Evolutionary conservation across 1,284 basidiomycete genomes (phyloP).

Genomic region (Ganoderma lingzhi): DNA sequence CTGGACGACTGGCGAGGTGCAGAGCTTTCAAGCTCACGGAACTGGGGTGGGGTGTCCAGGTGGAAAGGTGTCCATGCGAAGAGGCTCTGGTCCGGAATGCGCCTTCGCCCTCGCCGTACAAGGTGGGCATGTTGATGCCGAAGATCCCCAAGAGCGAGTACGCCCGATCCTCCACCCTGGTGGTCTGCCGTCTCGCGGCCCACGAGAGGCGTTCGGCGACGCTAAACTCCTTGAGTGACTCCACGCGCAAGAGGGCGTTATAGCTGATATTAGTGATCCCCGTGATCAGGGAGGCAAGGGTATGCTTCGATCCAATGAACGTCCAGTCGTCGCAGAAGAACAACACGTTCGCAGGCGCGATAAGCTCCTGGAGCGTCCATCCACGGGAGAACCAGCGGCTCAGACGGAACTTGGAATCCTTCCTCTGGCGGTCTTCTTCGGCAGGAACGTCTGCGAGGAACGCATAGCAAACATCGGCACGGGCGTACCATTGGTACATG

Average conservation of each 20-base stretch:
- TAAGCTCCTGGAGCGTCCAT: too few relatives aligned
- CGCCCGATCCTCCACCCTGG: conserved; percentile 19
- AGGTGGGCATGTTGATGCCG: conserved; percentile 17
- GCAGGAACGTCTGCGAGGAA: too few relatives aligned
- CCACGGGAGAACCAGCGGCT: too few relatives aligned
- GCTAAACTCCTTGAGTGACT: not conserved
- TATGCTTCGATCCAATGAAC: conserved; percentile 11
- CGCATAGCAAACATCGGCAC: too few relatives aligned
- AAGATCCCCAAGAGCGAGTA: conserved; percentile 22
- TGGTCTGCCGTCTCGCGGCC: conserved; percentile 16
- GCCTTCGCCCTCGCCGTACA: conserved; percentile 20
- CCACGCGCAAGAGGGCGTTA: not conserved
- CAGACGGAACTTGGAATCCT: too few relatives aligned
- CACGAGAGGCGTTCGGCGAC: conserved; percentile 18
- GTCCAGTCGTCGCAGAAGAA: conserved; percentile 15
- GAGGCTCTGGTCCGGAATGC: too few relatives aligned
- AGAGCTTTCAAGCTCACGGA: too few relatives aligned
- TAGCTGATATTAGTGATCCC: conserved; percentile 12
- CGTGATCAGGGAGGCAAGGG: conserved; percentile 5
- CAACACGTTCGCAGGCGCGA: conserved; percentile 7
- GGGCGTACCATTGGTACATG: too few relatives aligned
- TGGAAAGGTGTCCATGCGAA: too few relatives aligned
- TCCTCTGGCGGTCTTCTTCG: too few relatives aligned
- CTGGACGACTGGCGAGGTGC: too few relatives aligned
- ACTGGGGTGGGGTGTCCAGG: too few relatives aligned